Evolutionary conservation across 768 basidiomycete species (phyloP).

Genomic region (Nidularia pulvinata): DNA sequence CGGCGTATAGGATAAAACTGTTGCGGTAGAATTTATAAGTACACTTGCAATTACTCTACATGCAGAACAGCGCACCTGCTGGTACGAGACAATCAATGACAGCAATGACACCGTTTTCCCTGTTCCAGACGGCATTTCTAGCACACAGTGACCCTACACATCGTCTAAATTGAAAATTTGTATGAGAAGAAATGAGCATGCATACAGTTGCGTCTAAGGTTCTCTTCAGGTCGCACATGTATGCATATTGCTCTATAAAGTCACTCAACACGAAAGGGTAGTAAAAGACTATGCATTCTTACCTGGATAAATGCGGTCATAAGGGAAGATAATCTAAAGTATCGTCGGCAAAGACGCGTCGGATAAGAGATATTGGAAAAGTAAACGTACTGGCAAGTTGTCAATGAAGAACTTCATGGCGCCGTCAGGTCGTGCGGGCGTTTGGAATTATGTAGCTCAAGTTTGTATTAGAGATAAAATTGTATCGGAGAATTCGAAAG

Average conservation of each 20-base stretch:
- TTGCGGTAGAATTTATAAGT: constrained; percentile 8
- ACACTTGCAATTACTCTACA: background rate
- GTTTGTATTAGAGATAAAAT: no score
- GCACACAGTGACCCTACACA: constrained; percentile 93
- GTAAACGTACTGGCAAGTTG: constrained; percentile 64
- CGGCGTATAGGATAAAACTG: constrained; percentile 92
- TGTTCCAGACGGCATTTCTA: constrained; percentile 99
- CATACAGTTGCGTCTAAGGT: constrained; percentile 91
- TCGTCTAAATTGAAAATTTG: background rate
- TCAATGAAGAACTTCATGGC: constrained; percentile 84
- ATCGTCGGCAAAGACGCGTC: constrained; percentile 2
- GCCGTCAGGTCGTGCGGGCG: no score
- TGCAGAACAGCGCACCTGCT: constrained; percentile 59
- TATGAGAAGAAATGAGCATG: background rate
- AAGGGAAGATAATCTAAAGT: constrained; percentile 83
- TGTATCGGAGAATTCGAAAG: no score
- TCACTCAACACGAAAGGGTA: constrained; percentile 5
- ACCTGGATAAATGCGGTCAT: constrained; percentile 97
- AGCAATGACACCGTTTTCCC: constrained; percentile 98
- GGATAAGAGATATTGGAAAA: background rate
- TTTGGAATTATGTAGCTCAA: no score
- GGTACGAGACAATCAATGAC: constrained; percentile 96
- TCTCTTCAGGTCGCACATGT: constrained; percentile 98
- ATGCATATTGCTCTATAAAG: constrained; percentile 90
- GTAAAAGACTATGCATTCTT: constrained; percentile 14